Percentiles rank a stretch among this genome's conserved stretches.
These are phyloP conservation scores for Tulasnella sp. DNA, from an alignment of 768 basidiomycete genomes.

Conservation along the genomic window DNA sequence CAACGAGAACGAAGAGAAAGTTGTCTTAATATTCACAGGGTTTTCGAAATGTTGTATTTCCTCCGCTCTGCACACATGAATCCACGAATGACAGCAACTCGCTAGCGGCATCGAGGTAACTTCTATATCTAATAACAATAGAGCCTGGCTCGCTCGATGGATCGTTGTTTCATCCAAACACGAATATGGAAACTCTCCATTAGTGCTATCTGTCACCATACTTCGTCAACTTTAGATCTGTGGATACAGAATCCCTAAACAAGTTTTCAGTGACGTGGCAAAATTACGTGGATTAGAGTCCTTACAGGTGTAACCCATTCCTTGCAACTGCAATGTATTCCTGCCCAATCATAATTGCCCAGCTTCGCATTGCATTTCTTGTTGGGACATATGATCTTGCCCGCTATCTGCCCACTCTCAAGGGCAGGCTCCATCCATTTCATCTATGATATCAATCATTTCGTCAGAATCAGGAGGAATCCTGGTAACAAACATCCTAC, in stretches of 20 bases:
- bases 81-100: too few species aligned
- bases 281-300: neutral
- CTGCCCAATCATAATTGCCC: slow-evolving; percentile 96
- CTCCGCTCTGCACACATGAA: too few species aligned
- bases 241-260: slow-evolving; percentile 42
- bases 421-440: slow-evolving; percentile 91
- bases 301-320: slow-evolving; percentile 85
- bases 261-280: neutral
- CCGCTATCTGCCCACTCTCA: slow-evolving; percentile 58
- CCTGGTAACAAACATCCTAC: slow-evolving; percentile 35
- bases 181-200: too few species aligned
- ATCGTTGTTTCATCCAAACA: too few species aligned
- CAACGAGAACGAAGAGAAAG: too few species aligned
- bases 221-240: slow-evolving; percentile 43
- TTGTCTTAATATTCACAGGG: too few species aligned
- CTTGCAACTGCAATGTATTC: slow-evolving; percentile 79
- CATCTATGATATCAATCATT: slow-evolving; percentile 38
- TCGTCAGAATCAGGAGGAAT: neutral
- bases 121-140: too few species aligned
- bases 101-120: too few species aligned
- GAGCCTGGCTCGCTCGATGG: too few species aligned
- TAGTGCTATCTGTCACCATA: slow-evolving; percentile 22
- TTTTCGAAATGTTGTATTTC: too few species aligned
- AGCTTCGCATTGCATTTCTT: slow-evolving; percentile 81
- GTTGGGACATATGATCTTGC: slow-evolving; percentile 89